Conservation (phyloP, 495 filamentous ascomycete genomes). For the Aspergillus carlsbadensis region DNA sequence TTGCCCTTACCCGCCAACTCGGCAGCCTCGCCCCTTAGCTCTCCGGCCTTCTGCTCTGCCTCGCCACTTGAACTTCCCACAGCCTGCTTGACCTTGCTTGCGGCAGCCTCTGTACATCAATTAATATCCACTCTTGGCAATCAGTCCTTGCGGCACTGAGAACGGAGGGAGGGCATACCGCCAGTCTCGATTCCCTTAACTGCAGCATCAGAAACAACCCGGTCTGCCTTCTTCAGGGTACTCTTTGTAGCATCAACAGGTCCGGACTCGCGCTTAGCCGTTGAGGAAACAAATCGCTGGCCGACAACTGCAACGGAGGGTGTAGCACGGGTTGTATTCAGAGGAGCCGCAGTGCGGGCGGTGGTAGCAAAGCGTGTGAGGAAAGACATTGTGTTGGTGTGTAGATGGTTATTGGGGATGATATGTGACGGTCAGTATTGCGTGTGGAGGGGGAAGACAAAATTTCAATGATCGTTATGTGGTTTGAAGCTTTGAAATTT, state of each 20-base stretch:
- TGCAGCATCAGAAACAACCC: conserved; percentile 50
- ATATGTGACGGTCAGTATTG: conserved; percentile 8
- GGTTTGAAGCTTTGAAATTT: no score
- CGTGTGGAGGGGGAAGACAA: conserved; percentile 12
- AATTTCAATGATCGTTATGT: neutral
- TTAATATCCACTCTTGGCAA: neutral
- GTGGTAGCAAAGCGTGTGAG: conserved; percentile 20
- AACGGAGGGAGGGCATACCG: conserved; percentile 37
- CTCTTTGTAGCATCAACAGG: conserved; percentile 55
- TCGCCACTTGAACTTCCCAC: conserved; percentile 33
- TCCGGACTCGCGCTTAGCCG: conserved; percentile 28
- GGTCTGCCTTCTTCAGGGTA: conserved; percentile 55
- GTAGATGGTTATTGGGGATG: neutral
- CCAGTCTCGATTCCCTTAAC: conserved; percentile 63
- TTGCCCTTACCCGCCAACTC: conserved; percentile 34
- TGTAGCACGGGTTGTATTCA: conserved; percentile 11
- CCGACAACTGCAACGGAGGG: conserved; percentile 20
- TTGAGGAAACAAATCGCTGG: conserved; percentile 33
- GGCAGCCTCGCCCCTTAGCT: conserved; percentile 42
- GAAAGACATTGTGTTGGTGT: conserved; percentile 26
- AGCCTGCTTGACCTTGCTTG: conserved; percentile 39
- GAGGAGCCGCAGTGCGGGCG: conserved; percentile 24
- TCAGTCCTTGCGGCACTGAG: neutral
- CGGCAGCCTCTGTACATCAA: conserved; percentile 42
- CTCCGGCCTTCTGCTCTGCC: conserved; percentile 32